These are phyloP conservation scores for Lepraria neglecta DNA, from an alignment of 495 filamentous ascomycete genomes.

Conservation along the genomic window DNA sequence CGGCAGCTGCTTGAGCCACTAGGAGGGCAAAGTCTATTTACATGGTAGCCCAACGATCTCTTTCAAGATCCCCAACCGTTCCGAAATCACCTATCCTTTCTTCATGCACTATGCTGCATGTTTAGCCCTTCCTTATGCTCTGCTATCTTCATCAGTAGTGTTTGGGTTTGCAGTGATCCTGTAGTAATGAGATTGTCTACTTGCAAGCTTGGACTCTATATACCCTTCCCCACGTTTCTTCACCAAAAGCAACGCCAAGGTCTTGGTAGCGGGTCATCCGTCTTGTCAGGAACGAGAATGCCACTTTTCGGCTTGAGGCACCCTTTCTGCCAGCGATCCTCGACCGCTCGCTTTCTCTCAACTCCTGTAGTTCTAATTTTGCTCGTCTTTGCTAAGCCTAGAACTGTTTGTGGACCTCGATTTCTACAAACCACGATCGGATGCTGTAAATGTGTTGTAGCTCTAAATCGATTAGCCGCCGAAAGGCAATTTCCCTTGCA, in stretches of 20 bases:
- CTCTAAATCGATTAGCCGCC: background rate
- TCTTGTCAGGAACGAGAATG: background rate
- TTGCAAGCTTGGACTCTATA: too few species aligned
- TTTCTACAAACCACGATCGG: too few species aligned
- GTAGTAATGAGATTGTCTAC: background rate
- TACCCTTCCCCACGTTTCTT: background rate
- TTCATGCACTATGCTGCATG: too few species aligned
- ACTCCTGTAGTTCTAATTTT: background rate
- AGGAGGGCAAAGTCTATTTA: too few species aligned
- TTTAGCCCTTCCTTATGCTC: too few species aligned
- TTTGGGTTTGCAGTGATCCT: background rate
- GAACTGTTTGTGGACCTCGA: background rate
- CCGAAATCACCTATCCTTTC: too few species aligned
- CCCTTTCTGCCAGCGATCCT: background rate
- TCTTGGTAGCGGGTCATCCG: too few species aligned
- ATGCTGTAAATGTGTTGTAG: background rate
- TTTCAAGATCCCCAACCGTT: too few species aligned
- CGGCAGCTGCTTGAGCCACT: too few species aligned
- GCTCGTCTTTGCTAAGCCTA: background rate
- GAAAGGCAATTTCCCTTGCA: constrained; percentile 2
- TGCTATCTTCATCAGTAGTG: constrained; percentile 1
- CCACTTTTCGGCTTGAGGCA: background rate
- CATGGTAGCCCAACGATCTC: background rate
- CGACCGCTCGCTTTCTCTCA: constrained; percentile 1
- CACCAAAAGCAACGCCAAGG: too few species aligned